Base-by-base conservation (phyloP, 1,284 basidiomycete species). In the Ceratobasidium sp. region DNA sequence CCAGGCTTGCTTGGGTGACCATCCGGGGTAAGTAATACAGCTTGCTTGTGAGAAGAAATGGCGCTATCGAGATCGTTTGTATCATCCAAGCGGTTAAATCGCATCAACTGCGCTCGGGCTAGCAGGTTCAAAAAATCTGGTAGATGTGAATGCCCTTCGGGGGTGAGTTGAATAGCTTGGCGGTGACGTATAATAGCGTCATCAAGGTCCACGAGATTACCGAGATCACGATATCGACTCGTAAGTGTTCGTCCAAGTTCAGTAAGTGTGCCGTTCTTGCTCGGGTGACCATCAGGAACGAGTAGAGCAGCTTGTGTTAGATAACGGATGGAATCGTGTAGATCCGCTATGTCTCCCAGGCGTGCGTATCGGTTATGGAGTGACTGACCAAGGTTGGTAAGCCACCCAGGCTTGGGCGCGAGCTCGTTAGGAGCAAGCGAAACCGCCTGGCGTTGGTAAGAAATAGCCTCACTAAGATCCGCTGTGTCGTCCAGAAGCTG, bases 71-170 rank as follows among this genome's bases (percentile, higher is more conserved):
- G 54, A n/a, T 67, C 65, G 9, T 56, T 51, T 27, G 27, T 15
- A 24, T 56, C n/a, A 19, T 24, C 22, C 11, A 53, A 29, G 1
- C 33, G 29, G 8, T 19, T 6, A 27, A 22, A 67, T 15, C 53
- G 22, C 24, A 36, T 24, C n/a, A 19, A 2, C 31, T 53, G 45
- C 15, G 65, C 48, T 1, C 36, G 24, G 2, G 51, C 51, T n/a
- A 67, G 65, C 9, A 33, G 8, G 27, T 24, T 67, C 65, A 67
- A 24, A 17, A 65, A 11, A 22, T 62, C 17, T n/a, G 41, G 59
- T 24, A 15, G 22, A 19, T 17, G 31, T 19, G 15, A n/a, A 24
- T 29, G 51, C 33, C 33, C 19, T 14, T 54, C 24, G 17, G 65
- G 15, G 2, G 50, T n/a, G 14, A 27, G 50, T 15, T 5, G 11